These are phyloP conservation scores for Penicillium waksmanii DNA, from an alignment of 495 filamentous ascomycete species.

Conservation along the genomic window DNA sequence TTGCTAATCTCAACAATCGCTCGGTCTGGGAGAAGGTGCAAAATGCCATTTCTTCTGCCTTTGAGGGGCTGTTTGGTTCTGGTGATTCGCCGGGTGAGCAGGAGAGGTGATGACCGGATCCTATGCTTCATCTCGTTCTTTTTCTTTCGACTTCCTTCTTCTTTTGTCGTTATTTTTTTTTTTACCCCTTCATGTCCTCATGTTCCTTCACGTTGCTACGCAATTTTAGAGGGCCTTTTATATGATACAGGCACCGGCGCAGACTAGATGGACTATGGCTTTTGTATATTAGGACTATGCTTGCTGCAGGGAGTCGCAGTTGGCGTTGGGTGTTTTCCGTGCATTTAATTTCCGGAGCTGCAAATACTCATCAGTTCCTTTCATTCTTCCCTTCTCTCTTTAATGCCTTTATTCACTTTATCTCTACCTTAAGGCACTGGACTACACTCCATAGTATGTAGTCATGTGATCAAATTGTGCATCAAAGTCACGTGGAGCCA, in stretches of 20 bases:
- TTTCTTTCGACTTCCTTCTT: too few relatives aligned
- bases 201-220: slow-evolving; percentile 7
- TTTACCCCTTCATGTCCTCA: slow-evolving; percentile 8
- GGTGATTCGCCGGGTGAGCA: not conserved
- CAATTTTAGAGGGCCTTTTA: slow-evolving; percentile 8
- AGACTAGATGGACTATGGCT: not conserved
- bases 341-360: not conserved
- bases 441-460: not conserved
- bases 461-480: not conserved
- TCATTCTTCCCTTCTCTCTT: not conserved
- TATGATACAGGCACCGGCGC: slow-evolving; percentile 8
- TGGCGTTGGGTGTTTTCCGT: not conserved
- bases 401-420: not conserved
- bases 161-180: not conserved
- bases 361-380: not conserved
- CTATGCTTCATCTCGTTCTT: too few relatives aligned
- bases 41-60: slow-evolving; percentile 32
- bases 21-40: slow-evolving; percentile 71
- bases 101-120: not conserved
- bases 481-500: slow-evolving; percentile 4
- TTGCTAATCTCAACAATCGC: slow-evolving; percentile 85
- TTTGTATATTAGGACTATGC: slow-evolving; percentile 6
- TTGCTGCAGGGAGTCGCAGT: not conserved
- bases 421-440: not conserved
- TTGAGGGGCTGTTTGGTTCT: slow-evolving; percentile 15